Base-by-base conservation (phyloP, 306 rosid species). In the Astragalus glycyphyllos region DNA sequence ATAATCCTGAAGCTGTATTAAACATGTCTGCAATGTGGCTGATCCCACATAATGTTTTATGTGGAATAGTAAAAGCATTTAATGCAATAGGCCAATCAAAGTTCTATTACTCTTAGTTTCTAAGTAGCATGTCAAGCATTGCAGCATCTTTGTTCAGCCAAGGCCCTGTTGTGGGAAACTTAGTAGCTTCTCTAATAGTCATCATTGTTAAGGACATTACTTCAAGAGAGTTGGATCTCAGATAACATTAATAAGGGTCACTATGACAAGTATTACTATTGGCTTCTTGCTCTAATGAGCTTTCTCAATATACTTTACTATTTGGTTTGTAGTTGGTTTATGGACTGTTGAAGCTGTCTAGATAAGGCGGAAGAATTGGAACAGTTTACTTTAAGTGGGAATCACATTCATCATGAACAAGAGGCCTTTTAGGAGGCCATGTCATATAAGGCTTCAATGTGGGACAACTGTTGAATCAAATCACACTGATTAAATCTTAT, bases 21-120 rank as follows among this genome's bases (percentile, higher is more conserved):
- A 26, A 55, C 1, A 89, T 89, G 91, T 89, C 96, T 13, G 86
- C 87, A 0, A 6, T 74, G 11, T 89, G 96, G 96, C 83, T 89
- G 41, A 23, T 72, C 6, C 87, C 88, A 15, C 89, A 41, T 41
- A 82, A 12, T 72, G 76, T 61, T 66, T 49, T 86, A 57, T 71
- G 13, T 11, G 96, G 91, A 8, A 81, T 89, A 8, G 89, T 88
- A 4, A 91, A 89, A 72, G 96, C 89, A 55, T 83, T 82, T 31
- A 89, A 80, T 54, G 86, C 77, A 8, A 76, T 86, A 2, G 96
- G 85, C 32, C 91, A 89, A 47, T 76, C 77, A 6, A 91, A 89
- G 71, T 86, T 89, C 68, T 87, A 85, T 71, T 86, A 89, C 61
- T 69, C 87, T 0, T 87, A 87, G 64, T 85, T 89, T 12, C 96